Conservation (phyloP, 2,329 filamentous ascomycete genomes). For the Microsporum canis region DNA sequence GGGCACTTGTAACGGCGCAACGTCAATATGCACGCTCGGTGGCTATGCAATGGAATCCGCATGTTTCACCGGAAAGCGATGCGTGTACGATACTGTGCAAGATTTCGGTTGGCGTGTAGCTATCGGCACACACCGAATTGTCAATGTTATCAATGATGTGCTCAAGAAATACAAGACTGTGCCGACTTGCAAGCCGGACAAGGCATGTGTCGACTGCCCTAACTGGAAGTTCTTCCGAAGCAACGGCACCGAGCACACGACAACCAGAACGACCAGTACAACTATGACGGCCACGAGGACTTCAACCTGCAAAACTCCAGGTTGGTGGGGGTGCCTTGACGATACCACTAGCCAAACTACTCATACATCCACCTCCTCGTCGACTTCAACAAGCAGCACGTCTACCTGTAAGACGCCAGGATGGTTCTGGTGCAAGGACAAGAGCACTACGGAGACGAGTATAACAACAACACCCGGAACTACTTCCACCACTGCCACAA, state of each 20-base stretch:
- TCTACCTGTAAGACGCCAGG: constrained; percentile 33
- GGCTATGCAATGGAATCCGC: constrained; percentile 88
- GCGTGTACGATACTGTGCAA: constrained; percentile 81
- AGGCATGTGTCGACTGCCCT: constrained; percentile 76
- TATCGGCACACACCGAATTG: constrained; percentile 83
- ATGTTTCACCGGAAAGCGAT: constrained; percentile 84
- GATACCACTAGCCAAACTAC: constrained; percentile 33
- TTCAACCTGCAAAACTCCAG: constrained; percentile 77
- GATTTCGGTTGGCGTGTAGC: constrained; percentile 89
- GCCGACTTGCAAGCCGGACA: constrained; percentile 63
- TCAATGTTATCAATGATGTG: constrained; percentile 76
- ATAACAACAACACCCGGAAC: constrained; percentile 16
- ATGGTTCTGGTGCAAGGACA: constrained; percentile 35
- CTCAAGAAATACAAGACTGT: constrained; percentile 72
- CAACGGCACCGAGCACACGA: constrained; percentile 70
- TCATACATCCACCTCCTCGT: not conserved
- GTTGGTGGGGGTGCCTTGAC: constrained; percentile 67
- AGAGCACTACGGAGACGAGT: constrained; percentile 24
- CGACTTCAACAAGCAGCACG: constrained; percentile 22
- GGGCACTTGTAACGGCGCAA: constrained; percentile 82
- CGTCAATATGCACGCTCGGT: constrained; percentile 76
- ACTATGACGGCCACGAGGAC: constrained; percentile 55
- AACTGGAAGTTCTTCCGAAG: constrained; percentile 93
- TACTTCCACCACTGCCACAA: constrained; percentile 18
- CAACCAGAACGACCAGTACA: constrained; percentile 46